Base-by-base conservation (phyloP, 2,329 filamentous ascomycete species). In the Xylariomycetidae sp. region DNA sequence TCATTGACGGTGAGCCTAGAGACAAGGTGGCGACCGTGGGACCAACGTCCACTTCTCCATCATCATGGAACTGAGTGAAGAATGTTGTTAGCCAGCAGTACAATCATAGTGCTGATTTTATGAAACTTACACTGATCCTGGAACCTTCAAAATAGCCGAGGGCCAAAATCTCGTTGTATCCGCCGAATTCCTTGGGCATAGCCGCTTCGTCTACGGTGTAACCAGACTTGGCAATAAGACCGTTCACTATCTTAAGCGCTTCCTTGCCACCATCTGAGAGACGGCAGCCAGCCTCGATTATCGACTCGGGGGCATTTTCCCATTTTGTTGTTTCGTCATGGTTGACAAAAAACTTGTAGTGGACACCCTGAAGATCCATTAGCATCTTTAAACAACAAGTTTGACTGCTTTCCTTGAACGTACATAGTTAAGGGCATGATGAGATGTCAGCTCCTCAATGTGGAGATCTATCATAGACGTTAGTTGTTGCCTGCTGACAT, bases 281-380 rank as follows among this genome's bases (percentile, higher is more conserved):
- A 4, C 72, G 64, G 5, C 67, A 64, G 0, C 79, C 62, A 0
- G 69, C 65, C 27, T 65, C 59, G 5, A 71, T 60, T 2, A 84
- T 64, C 0, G 64, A 56, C 2, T 55, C 36, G 0, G 70, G 72
- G 0, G 74, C 69, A 4, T 66, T 57, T 2, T 57, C 46, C 37
- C 80, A 80, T 1, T 63, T 56, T n/a, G 54, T 60, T 3, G 33
- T 72, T 5, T 67, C 57, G 3, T 76, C 71, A 2, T 23, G 20
- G n/a, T 66, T 61, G 2, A 80, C 77, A 22, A 76, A 68, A 46
- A 79, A 85, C 34, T 84, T 83, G 54, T 85, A 85, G 0, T 71
- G 70, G 39, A 79, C 79, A 2, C 80, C 80, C 64, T 70, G 14
- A 47, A 50, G 16, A 46, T 49, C 13, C 19, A 16, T 50, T 38